Evolutionary conservation across 495 filamentous ascomycete genomes (phyloP), one percentile per base, ranked within the genome.

Genomic region (Xylaria castorea): DNA sequence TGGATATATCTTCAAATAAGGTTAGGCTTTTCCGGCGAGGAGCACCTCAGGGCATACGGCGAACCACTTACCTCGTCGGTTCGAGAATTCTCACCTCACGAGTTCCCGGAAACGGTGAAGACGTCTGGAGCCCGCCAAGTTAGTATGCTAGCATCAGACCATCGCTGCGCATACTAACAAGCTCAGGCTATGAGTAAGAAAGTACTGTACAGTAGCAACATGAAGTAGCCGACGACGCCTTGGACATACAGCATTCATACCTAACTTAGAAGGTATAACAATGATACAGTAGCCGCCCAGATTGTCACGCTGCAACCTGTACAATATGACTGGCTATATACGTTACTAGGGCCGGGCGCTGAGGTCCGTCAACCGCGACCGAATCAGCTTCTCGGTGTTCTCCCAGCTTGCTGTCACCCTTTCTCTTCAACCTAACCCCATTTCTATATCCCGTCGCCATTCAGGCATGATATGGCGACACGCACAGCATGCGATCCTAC

Each of bases 331-430:
- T 30, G 38, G 32, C 32, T 66, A 30, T 50, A 61, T 50, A 61
- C 25, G 7, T 65, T 53, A 22, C 70, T 60, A 72, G 70, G 63
- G 42, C 61, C 70, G 70, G 70, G 70, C 42, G 50, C 22, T 34
- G 62, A 67, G 53, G 63, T 78, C 78, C 78, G 78, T 70, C 63
- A 64, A 74, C 74, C 72, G 74, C 78, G 78, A 73, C 71, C 78
- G 66, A 79, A 79, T 79, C 76, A 79, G 57, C 70, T 75, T 68
- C 66, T 76, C 51, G 60, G 38, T 72, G 68, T 71, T 63, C 72
- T 76, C 76, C 78, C 78, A 75, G 73, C 74, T 70, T 66, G 71
- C 69, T 70, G 76, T 78, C 64, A 70, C 69, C 36, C 55, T 71
- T 74, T 57, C 60, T 64, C 25, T n/a, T 62, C 38, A 40, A 40